A percentile compares a stretch with the other conserved stretches of the same genome.
Conservation (phyloP, 441 rosid species). For the Populus hybrid region DNA sequence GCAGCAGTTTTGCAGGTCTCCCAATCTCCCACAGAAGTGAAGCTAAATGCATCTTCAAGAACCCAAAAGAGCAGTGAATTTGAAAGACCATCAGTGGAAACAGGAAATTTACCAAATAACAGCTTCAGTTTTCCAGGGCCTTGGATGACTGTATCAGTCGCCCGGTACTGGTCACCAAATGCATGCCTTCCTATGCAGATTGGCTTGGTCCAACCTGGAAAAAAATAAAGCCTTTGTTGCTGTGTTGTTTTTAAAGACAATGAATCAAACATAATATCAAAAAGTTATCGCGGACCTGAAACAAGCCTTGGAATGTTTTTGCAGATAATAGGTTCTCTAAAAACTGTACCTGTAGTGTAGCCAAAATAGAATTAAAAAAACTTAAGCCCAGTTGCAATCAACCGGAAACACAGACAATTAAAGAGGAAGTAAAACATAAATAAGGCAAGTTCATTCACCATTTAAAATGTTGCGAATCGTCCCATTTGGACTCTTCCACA, state of each 20-base stretch:
- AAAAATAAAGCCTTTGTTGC: not conserved
- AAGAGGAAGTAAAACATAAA: slow-evolving; percentile 13
- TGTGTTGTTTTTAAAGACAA: not conserved
- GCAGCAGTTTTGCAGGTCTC: not conserved
- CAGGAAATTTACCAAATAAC: slow-evolving; percentile 51
- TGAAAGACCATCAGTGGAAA: slow-evolving; percentile 1
- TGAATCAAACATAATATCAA: slow-evolving; percentile 7
- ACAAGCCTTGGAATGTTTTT: slow-evolving; percentile 76
- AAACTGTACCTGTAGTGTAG: slow-evolving; percentile 38
- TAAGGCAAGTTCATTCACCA: slow-evolving; percentile 36
- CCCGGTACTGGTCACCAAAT: slow-evolving; percentile 90
- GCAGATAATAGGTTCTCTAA: slow-evolving; percentile 52
- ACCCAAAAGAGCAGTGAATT: not conserved
- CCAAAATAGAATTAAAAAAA: not conserved
- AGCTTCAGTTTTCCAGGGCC: slow-evolving; percentile 78
- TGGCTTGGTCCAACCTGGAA: slow-evolving; percentile 87
- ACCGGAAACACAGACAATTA: not conserved
- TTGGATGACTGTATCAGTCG: slow-evolving; percentile 65
- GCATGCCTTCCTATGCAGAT: slow-evolving; percentile 98
- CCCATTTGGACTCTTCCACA: slow-evolving; percentile 98
- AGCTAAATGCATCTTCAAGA: not conserved
- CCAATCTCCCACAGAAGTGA: not conserved
- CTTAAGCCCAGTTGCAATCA: not conserved
- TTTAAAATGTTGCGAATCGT: slow-evolving; percentile 88
- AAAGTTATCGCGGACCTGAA: slow-evolving; percentile 43